These are phyloP conservation scores for Citrus cavaleriei DNA, from an alignment of 345 rosid genomes.

Conservation along the genomic window DNA sequence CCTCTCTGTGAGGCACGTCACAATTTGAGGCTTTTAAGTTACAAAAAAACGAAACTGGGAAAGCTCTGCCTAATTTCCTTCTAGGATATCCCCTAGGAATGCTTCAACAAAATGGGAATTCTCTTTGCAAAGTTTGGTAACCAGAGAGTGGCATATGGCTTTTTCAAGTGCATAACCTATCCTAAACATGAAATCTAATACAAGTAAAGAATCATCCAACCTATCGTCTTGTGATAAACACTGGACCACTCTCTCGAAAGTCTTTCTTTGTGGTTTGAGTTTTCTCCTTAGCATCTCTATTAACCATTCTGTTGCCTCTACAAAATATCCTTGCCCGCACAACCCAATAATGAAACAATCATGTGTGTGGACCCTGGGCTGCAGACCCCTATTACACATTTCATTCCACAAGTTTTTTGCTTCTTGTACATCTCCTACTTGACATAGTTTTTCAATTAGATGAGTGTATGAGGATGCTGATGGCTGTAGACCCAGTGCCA, in stretches of 20 bases:
- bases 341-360: constrained; percentile 21
- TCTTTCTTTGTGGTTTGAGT: constrained; percentile 21
- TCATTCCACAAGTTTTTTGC: constrained; percentile 29
- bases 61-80: neutral
- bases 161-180: constrained; percentile 22
- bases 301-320: constrained; percentile 35
- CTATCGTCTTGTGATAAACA: constrained; percentile 20
- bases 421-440: constrained; percentile 29
- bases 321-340: constrained; percentile 20
- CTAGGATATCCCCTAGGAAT: constrained; percentile 12
- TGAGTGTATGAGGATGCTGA: constrained; percentile 23
- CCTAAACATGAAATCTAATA: constrained; percentile 22
- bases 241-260: constrained; percentile 22
- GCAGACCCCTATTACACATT: constrained; percentile 29
- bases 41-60: neutral
- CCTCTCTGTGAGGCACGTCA: neutral
- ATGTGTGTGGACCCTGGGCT: constrained; percentile 17
- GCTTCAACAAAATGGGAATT: constrained; percentile 15
- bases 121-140: constrained; percentile 24
- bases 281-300: constrained; percentile 24
- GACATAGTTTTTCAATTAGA: constrained; percentile 27
- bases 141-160: constrained; percentile 20
- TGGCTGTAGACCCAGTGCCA: constrained; percentile 36
- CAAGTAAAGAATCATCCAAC: constrained; percentile 36
- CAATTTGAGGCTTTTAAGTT: neutral